Base-by-base conservation (phyloP, 2,329 filamentous ascomycete species). In the Sclerotinia spermophila region DNA sequence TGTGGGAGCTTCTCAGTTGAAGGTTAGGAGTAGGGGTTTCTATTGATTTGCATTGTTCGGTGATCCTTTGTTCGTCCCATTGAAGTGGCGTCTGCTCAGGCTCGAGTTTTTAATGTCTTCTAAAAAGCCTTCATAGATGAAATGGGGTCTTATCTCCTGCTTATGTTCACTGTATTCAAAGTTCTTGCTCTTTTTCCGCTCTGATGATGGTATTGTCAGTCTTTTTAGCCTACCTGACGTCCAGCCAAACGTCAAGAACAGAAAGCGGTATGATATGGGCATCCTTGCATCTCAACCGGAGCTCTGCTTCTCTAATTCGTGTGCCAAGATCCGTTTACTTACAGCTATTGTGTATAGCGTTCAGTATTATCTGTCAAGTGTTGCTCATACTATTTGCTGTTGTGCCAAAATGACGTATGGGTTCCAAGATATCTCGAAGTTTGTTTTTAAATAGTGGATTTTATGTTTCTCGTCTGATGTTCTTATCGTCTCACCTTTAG, bases 1-100 rank as follows among this genome's bases (percentile, higher is more conserved):
- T 71, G 78, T 84, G 24, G 83, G 83, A 0, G 82, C 78, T 8
- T 82, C 79, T n/a, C 78, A 83, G 77, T 82, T 85, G 80, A 80
- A 82, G 5, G 83, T 85, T 17, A 27, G 15, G 19, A 38, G 33
- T 51, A 27, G 33, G 17, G 55, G 30, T 10, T 38, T 30, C 13
- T 68, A 62, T 40, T 51, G 42, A 51, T 27, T 51, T 38, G 30
- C 38, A 19, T 21, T 53, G 8, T 8, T 27, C 40, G 1, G 17
- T 53, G 27, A 11, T 2, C 1, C 3, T 40, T 65, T 10, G 59
- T 27, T 51, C 17, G 53, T 65, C 11, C 24, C 19, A 42, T 19
- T 17, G 10, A n/a, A n/a, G 17, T 13, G 5, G 2, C 42, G n/a
- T 30, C 21, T 42, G 5, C n/a, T 55, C 17, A 17, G 10, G 35